Evolutionary conservation across 176 grass and related monocot genomes (phyloP).

Genomic region (Chloris gayana): DNA sequence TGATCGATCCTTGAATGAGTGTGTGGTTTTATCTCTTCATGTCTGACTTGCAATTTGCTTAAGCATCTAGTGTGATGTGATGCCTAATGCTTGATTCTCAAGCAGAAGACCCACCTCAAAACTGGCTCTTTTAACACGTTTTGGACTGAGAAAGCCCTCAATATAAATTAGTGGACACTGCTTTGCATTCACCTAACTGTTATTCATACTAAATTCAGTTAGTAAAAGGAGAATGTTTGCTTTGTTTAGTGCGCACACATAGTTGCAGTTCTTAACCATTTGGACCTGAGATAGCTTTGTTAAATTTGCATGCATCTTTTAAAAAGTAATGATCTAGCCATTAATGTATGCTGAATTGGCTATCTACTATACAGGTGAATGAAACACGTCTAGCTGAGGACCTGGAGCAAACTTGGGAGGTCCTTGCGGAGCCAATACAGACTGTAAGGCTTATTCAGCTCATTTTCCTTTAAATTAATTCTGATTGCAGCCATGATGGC

Average conservation of each 20-base stretch:
- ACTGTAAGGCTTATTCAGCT: slow-evolving; percentile 57
- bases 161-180: background rate
- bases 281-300: slow-evolving; percentile 8
- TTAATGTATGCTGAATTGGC: slow-evolving; percentile 14
- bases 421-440: slow-evolving; percentile 93
- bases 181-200: slow-evolving; percentile 4
- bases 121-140: slow-evolving; percentile 12
- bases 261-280: background rate
- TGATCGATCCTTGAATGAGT: slow-evolving; percentile 25
- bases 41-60: no score
- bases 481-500: background rate
- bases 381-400: slow-evolving; percentile 65
- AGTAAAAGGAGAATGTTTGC: background rate
- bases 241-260: slow-evolving; percentile 14
- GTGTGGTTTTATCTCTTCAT: no score
- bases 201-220: background rate
- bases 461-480: background rate
- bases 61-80: background rate
- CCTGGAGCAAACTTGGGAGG: slow-evolving; percentile 90
- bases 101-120: slow-evolving; percentile 8
- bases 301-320: background rate
- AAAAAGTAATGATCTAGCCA: background rate
- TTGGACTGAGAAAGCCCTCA: slow-evolving; percentile 13
- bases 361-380: slow-evolving; percentile 72
- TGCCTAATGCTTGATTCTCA: background rate